Percentiles rank a stretch among this genome's conserved stretches.
phyloP scores from a whole-genome alignment of 2,329 filamentous ascomycete species.

The Aciculosporium take region DNA sequence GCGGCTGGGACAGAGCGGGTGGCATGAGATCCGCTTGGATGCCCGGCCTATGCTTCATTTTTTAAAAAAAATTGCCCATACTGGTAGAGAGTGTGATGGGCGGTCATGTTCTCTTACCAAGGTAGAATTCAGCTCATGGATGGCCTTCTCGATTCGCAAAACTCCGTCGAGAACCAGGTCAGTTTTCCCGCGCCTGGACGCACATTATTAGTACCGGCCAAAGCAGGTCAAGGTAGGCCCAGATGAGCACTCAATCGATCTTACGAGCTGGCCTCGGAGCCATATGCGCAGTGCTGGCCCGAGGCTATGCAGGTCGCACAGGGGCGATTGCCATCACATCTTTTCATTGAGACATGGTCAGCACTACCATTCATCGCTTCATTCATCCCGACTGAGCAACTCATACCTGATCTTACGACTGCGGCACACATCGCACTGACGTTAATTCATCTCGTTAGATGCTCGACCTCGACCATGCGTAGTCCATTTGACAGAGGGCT shows the following conservation, averaged over 20 bases:
- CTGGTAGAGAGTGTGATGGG: not conserved
- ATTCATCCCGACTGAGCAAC: not conserved
- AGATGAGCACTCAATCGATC: slow-evolving; percentile 6
- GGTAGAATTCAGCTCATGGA: slow-evolving; percentile 29
- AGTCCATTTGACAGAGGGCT: not conserved
- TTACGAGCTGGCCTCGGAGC: slow-evolving; percentile 29
- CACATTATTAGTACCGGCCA: not conserved
- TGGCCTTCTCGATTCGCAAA: slow-evolving; percentile 30
- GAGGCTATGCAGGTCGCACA: slow-evolving; percentile 25
- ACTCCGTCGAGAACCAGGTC: slow-evolving; percentile 37
- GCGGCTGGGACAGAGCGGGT: slow-evolving; percentile 2
- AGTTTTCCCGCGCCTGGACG: slow-evolving; percentile 26
- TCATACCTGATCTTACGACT: slow-evolving; percentile 31
- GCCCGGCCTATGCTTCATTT: slow-evolving; percentile 2
- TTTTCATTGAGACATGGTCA: slow-evolving; percentile 10
- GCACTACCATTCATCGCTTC: not conserved
- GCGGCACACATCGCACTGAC: slow-evolving; percentile 32
- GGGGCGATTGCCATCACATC: slow-evolving; percentile 33
- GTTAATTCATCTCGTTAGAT: not conserved
- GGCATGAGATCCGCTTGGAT: slow-evolving; percentile 8
- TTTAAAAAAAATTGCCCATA: not conserved
- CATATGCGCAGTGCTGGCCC: slow-evolving; percentile 26
- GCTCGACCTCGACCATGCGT: not conserved
- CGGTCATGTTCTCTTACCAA: slow-evolving; percentile 17
- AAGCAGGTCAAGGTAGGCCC: not conserved